Evolutionary conservation across 208 protist genomes (phyloP).

Genomic region (Leishmania arabica): DNA sequence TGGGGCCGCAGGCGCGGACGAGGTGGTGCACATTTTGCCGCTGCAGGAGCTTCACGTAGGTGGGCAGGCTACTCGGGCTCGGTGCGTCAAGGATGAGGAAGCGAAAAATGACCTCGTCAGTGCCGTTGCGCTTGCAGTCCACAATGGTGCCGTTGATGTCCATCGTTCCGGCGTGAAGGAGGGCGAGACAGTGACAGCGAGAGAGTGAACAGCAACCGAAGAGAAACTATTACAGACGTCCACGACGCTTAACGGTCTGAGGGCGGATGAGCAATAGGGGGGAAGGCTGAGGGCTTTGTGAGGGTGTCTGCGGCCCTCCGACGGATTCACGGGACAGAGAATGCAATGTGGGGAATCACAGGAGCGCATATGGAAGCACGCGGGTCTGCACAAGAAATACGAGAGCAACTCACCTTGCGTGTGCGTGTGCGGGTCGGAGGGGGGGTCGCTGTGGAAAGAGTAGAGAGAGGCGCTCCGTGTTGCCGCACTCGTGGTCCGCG

Average conservation of each 20-base stretch:
- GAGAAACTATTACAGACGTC: not conserved
- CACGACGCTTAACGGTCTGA: too few relatives aligned
- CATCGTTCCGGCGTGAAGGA: constrained; percentile 34
- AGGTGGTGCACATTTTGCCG: constrained; percentile 76
- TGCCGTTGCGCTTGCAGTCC: constrained; percentile 68
- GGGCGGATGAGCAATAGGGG: not conserved
- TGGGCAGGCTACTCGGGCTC: constrained; percentile 80
- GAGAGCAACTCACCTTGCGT: not conserved
- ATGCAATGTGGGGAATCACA: not conserved
- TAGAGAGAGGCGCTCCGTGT: not conserved
- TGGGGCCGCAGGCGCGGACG: constrained; percentile 85
- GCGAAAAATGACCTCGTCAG: constrained; percentile 51
- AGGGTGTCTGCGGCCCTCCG: not conserved
- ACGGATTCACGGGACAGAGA: not conserved
- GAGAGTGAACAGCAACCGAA: not conserved
- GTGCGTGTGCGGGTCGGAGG: not conserved
- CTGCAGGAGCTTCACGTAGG: constrained; percentile 89
- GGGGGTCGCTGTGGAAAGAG: not conserved
- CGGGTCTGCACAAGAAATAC: not conserved
- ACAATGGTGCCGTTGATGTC: constrained; percentile 85
- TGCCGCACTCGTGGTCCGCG: not conserved
- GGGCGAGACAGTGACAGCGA: not conserved
- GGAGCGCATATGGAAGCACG: not conserved
- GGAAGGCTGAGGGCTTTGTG: not conserved
- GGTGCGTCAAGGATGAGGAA: constrained; percentile 91